phyloP scores from a whole-genome alignment of 495 filamentous ascomycete species.

The Xylaria castorea region DNA sequence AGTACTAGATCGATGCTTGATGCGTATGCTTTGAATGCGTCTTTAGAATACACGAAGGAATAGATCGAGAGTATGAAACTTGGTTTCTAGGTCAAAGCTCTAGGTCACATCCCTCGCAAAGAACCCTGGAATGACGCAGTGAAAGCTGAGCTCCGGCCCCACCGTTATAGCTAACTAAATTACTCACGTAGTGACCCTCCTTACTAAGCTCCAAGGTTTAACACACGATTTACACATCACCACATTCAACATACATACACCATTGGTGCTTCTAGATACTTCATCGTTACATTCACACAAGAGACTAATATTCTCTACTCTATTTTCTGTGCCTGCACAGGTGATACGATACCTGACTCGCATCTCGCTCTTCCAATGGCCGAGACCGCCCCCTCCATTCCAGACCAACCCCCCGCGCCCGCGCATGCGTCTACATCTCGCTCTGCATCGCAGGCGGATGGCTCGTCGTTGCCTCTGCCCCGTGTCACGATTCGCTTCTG shows the following conservation, averaged over 20 bases:
- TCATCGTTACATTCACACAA: background rate
- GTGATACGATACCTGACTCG: background rate
- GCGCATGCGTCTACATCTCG: background rate
- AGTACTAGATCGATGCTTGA: no score
- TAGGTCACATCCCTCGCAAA: background rate
- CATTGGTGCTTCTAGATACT: background rate
- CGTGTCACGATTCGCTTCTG: slow-evolving; percentile 80
- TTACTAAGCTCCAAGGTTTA: no score
- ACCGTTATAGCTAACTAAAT: background rate
- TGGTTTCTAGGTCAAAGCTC: no score
- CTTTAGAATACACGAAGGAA: no score
- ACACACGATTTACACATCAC: background rate
- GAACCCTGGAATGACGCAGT: background rate
- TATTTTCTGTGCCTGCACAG: background rate
- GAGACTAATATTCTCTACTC: background rate
- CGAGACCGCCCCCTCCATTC: slow-evolving; percentile 33
- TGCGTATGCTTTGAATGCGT: no score
- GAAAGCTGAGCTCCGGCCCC: background rate
- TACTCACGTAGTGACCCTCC: no score
- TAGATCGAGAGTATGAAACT: no score
- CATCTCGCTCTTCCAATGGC: slow-evolving; percentile 37
- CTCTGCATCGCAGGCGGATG: background rate
- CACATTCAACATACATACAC: slow-evolving; percentile 32
- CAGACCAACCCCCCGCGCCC: slow-evolving; percentile 29
- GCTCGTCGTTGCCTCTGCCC: slow-evolving; percentile 50